Base-by-base conservation (phyloP, 164 flowering plant genomes). In the Magnolia changhungtana region DNA sequence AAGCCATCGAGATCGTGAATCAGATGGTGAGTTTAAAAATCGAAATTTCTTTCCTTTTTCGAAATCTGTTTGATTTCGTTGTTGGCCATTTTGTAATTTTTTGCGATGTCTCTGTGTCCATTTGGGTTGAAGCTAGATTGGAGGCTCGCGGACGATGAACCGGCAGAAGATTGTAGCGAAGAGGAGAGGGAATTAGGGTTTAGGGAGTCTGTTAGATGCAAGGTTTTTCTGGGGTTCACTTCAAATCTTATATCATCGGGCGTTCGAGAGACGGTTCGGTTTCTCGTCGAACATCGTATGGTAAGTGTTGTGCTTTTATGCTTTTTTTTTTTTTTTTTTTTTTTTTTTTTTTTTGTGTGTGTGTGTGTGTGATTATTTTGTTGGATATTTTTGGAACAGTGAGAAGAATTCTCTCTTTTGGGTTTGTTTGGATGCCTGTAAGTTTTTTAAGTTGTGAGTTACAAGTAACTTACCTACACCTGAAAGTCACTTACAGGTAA, bases 241-340 rank as follows among this genome's bases (percentile, higher is more conserved):
- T 92, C 97, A 1, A 96, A 96, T 87, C 89, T 96, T 4, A 78
- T 92, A 58, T 96, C 98, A 0, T 96, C 99, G 24, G 99, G 99
- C 20, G 87, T 96, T 74, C 85, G 99, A 58, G 98, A 96, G 3
- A 88, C 85, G 0, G 80, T 96, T 78, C 90, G 98, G 1, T 96
- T 90, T 81, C 95, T 96, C 78, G 89, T 82, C 51, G 85, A 96
- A 83, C 99, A 96, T 87, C 90, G 75, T 51, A 91, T 92, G 99
- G 98, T 96, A 72, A 87, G 89, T 76, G 63, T 49, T 52, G 13
- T 37, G 45, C 1, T 8, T 8, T 29, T 11, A 8, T 65, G 10
- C 4, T 20, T 65, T 21, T 65, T 20, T n/a, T 8, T 65, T 67
- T 67, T 67, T 23, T 23, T 23, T 23, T 23, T n/a, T n/a, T n/a